A percentile compares a stretch with the other conserved stretches of the same genome.
Evolutionary conservation across 176 grass and related monocot species (phyloP).

Genomic region (Lolium perenne): DNA sequence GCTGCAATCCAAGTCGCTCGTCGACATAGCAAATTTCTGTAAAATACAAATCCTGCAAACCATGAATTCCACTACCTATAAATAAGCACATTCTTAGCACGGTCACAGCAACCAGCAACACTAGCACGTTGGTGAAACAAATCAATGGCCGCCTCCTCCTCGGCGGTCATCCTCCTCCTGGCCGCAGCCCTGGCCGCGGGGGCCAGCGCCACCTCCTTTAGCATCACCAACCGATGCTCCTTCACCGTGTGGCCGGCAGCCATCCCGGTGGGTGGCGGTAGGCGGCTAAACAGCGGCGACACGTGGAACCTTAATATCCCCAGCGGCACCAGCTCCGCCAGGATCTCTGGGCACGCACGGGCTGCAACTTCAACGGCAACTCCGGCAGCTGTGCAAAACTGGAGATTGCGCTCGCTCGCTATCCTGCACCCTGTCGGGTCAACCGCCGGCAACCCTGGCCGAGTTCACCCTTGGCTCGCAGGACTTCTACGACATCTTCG

Average conservation of each 20-base stretch:
- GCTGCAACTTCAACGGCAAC: neutral
- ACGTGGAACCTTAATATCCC: constrained; percentile 1
- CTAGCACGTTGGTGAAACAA: neutral
- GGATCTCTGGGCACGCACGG: constrained; percentile 17
- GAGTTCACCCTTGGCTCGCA: constrained; percentile 26
- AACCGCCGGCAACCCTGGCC: constrained; percentile 5
- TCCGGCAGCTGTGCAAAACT: neutral
- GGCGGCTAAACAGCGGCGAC: neutral
- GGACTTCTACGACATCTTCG: constrained; percentile 7
- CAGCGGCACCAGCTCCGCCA: neutral
- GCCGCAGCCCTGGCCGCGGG: neutral
- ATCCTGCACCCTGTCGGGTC: neutral
- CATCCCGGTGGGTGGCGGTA: neutral
- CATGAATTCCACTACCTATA: neutral
- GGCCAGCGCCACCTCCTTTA: constrained; percentile 34
- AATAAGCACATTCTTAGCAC: neutral
- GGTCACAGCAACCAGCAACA: neutral
- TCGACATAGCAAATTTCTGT: too few relatives aligned
- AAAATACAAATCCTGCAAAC: too few relatives aligned
- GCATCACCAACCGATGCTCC: neutral
- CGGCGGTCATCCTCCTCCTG: constrained; percentile 26
- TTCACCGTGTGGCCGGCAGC: neutral
- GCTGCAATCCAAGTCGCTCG: neutral
- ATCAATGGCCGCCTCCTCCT: neutral
- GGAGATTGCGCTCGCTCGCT: constrained; percentile 16